Conservation (phyloP, 495 filamentous ascomycete genomes). For the Pyronema domesticum region DNA sequence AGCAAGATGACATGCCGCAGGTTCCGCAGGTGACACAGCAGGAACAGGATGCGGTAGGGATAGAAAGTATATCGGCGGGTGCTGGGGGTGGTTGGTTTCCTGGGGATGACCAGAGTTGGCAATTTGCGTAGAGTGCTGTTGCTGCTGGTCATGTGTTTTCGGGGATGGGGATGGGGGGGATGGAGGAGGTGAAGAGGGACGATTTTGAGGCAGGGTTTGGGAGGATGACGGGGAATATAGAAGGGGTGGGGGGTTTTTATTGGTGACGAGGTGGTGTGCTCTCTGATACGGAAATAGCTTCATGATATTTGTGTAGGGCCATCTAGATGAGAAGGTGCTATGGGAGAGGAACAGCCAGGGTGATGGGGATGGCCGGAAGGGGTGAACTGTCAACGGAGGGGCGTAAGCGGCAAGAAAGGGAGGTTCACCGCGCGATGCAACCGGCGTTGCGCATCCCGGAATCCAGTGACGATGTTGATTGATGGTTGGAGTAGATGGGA, state of each 20-base stretch:
- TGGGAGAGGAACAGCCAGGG: no score
- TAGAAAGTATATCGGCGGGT: neutral
- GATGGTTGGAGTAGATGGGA: no score
- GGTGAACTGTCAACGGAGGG: no score
- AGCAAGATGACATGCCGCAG: neutral
- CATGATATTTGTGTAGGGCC: no score
- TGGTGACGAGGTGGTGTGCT: neutral
- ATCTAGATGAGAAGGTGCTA: no score
- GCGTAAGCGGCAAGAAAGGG: no score
- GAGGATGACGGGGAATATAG: neutral
- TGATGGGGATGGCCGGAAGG: no score
- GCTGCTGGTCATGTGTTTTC: neutral
- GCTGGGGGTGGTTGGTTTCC: slow-evolving; percentile 4
- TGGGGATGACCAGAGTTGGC: neutral
- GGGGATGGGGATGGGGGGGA: neutral
- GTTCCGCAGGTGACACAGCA: neutral
- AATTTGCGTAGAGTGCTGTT: neutral
- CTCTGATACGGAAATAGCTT: no score
- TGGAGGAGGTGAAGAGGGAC: neutral
- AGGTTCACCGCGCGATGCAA: no score
- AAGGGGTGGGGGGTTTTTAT: neutral
- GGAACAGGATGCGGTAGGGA: neutral
- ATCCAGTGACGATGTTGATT: no score
- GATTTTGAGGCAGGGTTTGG: slow-evolving; percentile 1
- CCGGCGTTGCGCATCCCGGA: no score